phyloP scores from a whole-genome alignment of 345 rosid genomes.

The Hirschfeldia incana region DNA sequence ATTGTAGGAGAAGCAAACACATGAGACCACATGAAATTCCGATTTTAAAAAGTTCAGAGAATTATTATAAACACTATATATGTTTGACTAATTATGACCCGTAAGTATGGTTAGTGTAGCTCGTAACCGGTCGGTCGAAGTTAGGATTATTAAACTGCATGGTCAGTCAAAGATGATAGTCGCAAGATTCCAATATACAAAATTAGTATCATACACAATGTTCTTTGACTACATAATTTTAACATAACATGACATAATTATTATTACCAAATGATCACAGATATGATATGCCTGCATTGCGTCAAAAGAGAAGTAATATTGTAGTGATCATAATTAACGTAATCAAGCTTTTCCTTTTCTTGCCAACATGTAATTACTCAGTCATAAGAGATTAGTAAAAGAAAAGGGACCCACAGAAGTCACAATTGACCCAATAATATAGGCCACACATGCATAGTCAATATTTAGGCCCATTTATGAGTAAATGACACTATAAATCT shows the following conservation, averaged over 20 bases:
- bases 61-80: not conserved
- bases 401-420: not conserved
- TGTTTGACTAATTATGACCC: not conserved
- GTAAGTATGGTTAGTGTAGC: slow-evolving; percentile 30
- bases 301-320: not conserved
- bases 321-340: not conserved
- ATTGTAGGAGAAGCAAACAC: slow-evolving; percentile 29
- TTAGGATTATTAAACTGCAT: slow-evolving; percentile 12
- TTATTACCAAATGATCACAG: not conserved
- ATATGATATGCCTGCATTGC: not conserved
- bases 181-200: not conserved
- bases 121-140: slow-evolving; percentile 16
- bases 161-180: slow-evolving; percentile 8
- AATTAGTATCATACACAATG: not conserved
- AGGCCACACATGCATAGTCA: slow-evolving; percentile 20
- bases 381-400: not conserved
- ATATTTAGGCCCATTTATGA: slow-evolving; percentile 30
- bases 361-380: not conserved
- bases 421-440: not conserved
- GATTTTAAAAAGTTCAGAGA: not conserved
- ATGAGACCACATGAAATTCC: slow-evolving; percentile 30
- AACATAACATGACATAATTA: not conserved
- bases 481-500: slow-evolving; percentile 14
- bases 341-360: not conserved
- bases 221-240: not conserved